Evolutionary conservation across 2,329 filamentous ascomycete genomes (phyloP).

Genomic region (Tolypocladium cylindrosporum): DNA sequence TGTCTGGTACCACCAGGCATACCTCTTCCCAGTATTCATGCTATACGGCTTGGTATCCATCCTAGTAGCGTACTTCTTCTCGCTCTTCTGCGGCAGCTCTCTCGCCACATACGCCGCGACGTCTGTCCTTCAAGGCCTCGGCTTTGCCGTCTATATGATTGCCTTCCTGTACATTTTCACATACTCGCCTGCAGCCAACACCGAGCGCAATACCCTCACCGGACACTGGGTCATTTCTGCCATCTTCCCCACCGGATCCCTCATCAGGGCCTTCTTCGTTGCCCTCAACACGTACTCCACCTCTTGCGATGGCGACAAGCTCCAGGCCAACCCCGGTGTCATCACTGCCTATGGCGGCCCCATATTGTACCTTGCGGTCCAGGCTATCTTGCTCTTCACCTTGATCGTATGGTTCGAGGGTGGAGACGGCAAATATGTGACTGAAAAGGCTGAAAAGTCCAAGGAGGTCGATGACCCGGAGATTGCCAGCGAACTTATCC

Average conservation of each 20-base stretch:
- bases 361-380: constrained; percentile 71
- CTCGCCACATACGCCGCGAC: constrained; percentile 77
- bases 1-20: constrained; percentile 70
- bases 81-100: constrained; percentile 69
- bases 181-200: constrained; percentile 58
- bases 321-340: constrained; percentile 59
- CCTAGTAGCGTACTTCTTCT: constrained; percentile 70
- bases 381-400: constrained; percentile 60
- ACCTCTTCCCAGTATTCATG: constrained; percentile 71
- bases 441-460: constrained; percentile 12
- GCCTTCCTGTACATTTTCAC: constrained; percentile 64
- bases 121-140: constrained; percentile 62
- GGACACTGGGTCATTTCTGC: constrained; percentile 67
- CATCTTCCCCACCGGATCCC: constrained; percentile 67
- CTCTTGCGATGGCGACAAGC: constrained; percentile 53
- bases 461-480: constrained; percentile 42
- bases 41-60: constrained; percentile 74
- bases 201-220: constrained; percentile 57
- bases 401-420: constrained; percentile 74
- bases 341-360: constrained; percentile 73
- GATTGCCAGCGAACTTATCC: constrained; percentile 53
- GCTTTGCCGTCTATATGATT: constrained; percentile 64
- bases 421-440: constrained; percentile 28
- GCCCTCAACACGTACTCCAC: constrained; percentile 76
- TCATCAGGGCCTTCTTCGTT: constrained; percentile 65